Conservation (phyloP, 441 rosid species). For the Francoa sonchifolia region DNA sequence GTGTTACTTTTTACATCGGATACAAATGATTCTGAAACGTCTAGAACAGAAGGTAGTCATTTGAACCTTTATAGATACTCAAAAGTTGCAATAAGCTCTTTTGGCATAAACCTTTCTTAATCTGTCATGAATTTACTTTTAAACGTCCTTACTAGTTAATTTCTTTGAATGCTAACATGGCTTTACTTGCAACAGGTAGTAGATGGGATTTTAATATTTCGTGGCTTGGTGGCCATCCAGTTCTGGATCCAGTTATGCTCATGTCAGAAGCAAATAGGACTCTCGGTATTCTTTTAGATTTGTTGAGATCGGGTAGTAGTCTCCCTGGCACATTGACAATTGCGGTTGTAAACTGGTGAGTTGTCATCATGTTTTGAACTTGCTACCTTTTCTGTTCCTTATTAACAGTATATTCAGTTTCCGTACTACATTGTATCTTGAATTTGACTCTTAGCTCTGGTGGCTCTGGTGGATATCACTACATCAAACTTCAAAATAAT, state of each 20-base stretch:
- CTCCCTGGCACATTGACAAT: constrained; percentile 66
- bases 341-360: constrained; percentile 79
- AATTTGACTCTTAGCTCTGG: too few species aligned
- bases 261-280: constrained; percentile 65
- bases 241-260: constrained; percentile 56
- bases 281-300: constrained; percentile 44
- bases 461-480: too few species aligned
- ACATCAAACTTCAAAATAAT: too few species aligned
- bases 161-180: constrained; percentile 13
- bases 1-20: constrained; percentile 73
- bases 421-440: too few species aligned
- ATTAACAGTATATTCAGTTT: too few species aligned
- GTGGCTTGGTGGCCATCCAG: constrained; percentile 74
- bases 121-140: neutral
- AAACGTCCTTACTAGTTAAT: neutral
- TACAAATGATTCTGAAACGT: constrained; percentile 43
- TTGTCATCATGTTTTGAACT: too few species aligned
- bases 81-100: too few species aligned
- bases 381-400: too few species aligned
- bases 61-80: too few species aligned
- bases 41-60: constrained; percentile 64
- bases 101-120: neutral
- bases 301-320: constrained; percentile 47
- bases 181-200: constrained; percentile 37
- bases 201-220: constrained; percentile 58